Conservation (phyloP, 1,284 basidiomycete species). For the Taiwanofungus camphoratus region DNA sequence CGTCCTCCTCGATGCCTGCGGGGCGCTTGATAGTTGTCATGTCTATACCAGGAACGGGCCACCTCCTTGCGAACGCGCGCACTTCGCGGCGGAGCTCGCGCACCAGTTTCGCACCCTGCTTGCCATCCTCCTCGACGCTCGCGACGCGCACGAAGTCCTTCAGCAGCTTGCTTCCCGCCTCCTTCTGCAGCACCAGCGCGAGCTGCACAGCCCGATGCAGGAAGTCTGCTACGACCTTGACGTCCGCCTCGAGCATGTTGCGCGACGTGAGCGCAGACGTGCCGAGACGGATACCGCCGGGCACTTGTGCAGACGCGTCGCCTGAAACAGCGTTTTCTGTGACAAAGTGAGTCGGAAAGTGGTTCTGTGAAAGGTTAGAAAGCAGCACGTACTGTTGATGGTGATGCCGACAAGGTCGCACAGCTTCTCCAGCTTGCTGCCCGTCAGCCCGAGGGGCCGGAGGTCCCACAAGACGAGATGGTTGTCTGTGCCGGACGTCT, state of each 20-base stretch:
- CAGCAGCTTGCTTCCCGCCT: conserved; percentile 91
- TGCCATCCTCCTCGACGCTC: conserved; percentile 62
- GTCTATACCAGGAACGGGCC: conserved; percentile 93
- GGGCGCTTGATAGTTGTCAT: conserved; percentile 56
- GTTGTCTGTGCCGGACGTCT: conserved; percentile 96
- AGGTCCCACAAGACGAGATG: conserved; percentile 99
- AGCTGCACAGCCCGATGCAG: conserved; percentile 91
- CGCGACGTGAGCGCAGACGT: conserved; percentile 94
- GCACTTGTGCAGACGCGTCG: conserved; percentile 91
- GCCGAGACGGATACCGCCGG: conserved; percentile 96
- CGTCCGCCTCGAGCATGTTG: conserved; percentile 86
- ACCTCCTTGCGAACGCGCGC: conserved; percentile 73
- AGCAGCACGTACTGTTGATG: conserved; percentile 71
- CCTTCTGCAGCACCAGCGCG: conserved; percentile 83
- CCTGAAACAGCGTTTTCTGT: conserved; percentile 95
- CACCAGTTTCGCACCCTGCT: conserved; percentile 70
- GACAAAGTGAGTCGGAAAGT: conserved; percentile 3
- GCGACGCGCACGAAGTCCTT: conserved; percentile 94
- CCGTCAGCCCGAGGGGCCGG: conserved; percentile 91
- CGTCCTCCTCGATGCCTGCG: conserved; percentile 58
- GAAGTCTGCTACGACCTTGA: conserved; percentile 86
- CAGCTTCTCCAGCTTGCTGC: conserved; percentile 98
- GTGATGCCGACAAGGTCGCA: conserved; percentile 97
- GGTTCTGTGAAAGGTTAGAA: not conserved
- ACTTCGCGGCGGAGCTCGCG: conserved; percentile 73